Base-by-base conservation (phyloP, 108 stramenopile species). In the Stephanodiscus triporus region DNA sequence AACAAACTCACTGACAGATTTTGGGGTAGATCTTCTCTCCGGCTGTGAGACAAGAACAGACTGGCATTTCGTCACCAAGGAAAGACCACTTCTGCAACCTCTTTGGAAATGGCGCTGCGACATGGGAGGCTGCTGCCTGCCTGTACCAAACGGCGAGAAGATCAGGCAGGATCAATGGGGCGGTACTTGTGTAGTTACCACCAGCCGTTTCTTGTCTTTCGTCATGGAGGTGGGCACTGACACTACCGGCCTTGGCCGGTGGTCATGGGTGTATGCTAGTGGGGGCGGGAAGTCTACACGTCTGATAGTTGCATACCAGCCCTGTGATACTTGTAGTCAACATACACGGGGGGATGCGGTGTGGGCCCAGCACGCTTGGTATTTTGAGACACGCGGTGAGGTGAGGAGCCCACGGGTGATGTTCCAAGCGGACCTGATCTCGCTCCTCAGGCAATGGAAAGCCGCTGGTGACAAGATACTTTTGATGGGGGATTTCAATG, bases 331-430 rank as follows among this genome's bases (percentile, higher is more conserved):
- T 0, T 29, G 50, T 1, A 7, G 17, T 26, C 49, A 0, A 2
- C n/a, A n/a, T n/a, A n/a, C n/a, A 57, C 38, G 24, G 42, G 24
- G 27, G 68, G 68, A 4, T 19, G 57, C 55, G 8, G 55, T 69
- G 1, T 69, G 68, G 55, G 68, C 57, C 11, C 55, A 69, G 9
- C 68, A 69, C 2, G 6, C 49, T 16, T 42, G 36, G 24, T 68
- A 27, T 26, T 55, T 22, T 20, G 9, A 69, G 2, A 38, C 68
- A 6, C 1, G 29, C 0, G 68, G 68, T 1, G 55, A 69, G 13
- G 22, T 69, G 2, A 20, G 55, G 11, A 0, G 38, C 6, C 68
- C 68, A 6, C 23, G 40, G 0, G 0, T 0, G 0, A 56, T 56
- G 24, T 26, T 69, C 1, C 10, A 26, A 26, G 32, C 40, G 1